A percentile compares a stretch with the other conserved stretches of the same genome.
Evolutionary conservation across 2,329 filamentous ascomycete genomes (phyloP).

Genomic region (Paracamarosporium sp.): DNA sequence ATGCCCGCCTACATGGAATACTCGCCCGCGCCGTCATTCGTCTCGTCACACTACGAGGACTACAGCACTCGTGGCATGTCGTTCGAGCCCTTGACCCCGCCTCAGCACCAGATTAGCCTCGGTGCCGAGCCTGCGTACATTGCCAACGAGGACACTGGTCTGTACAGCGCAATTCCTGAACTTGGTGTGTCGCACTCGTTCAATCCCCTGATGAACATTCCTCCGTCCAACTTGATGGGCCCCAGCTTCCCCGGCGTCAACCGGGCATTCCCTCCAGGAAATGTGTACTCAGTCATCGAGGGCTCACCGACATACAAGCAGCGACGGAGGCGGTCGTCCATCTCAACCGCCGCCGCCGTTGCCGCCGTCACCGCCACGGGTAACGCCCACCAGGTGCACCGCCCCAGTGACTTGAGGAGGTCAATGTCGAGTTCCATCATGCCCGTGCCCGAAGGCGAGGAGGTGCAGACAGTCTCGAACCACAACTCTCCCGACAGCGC

Average conservation of each 20-base stretch:
- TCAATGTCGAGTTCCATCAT: constrained; percentile 89
- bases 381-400: constrained; percentile 68
- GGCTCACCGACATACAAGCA: constrained; percentile 99
- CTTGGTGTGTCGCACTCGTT: constrained; percentile 77
- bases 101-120: constrained; percentile 84
- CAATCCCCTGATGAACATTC: constrained; percentile 89
- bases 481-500: constrained; percentile 81
- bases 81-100: constrained; percentile 95
- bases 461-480: constrained; percentile 59
- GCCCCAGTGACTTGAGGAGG: constrained; percentile 87
- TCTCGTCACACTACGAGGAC: constrained; percentile 98
- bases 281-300: constrained; percentile 94
- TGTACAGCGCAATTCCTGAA: constrained; percentile 95
- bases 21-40: constrained; percentile 95
- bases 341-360: constrained; percentile 81
- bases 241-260: constrained; percentile 78
- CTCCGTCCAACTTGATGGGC: constrained; percentile 81
- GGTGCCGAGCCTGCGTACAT: constrained; percentile 94
- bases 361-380: constrained; percentile 68
- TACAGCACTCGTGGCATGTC: constrained; percentile 96
- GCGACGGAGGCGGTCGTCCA: constrained; percentile 88
- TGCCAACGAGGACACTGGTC: constrained; percentile 93
- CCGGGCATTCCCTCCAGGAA: constrained; percentile 72
- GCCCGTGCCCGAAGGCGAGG: constrained; percentile 80
- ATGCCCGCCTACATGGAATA: constrained; percentile 99